Evolutionary conservation across 1,284 basidiomycete genomes (phyloP), one percentile per base, ranked within the genome.

Genomic region (Stygiomarasmius scandens): DNA sequence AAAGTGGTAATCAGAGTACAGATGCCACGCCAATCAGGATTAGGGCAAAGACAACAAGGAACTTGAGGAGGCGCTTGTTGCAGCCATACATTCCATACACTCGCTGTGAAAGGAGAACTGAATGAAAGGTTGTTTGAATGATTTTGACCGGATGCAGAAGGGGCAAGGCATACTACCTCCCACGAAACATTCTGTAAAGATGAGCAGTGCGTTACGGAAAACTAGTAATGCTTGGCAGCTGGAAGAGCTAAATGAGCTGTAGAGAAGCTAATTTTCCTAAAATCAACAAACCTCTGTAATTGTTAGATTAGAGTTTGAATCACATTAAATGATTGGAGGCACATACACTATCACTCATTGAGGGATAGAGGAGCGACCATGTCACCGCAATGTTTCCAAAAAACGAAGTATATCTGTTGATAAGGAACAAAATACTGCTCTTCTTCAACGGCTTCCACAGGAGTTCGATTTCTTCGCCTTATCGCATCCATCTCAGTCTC

Each of bases 51-150:
- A 20, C 22, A 27, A 57, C 23, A 49, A 57, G 51, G 23, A 41
- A 48, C 5, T 23, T 38, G 10, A 57, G 34, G 16, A 57, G 36
- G 12, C 50, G 55, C 11, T 48, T 57, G 36, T 50, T 52, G 45
- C 55, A 48, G 23, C 46, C 41, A 45, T 57, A 57, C 16, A 57
- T 22, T 10, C 49, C 55, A 32, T 57, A 57, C 34, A 57, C 52
- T 16, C 55, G 55, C 29, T 52, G 32, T 5, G 55, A 52, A 20
- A 57, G 55, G 20, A 57, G 55, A 24, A 52, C 55, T 57, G 23
- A 24, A 36, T 3, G 1, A 10, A 19, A 36, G 16, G 29, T 8
- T 9, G 45, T 16, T 14, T 23, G 29, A 41, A 11, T 11, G 11
- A 29, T 22, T n/a, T 48, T 24, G 34, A 4, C 8, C 6, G 38